Conservation (phyloP, 495 filamentous ascomycete genomes). For the Lichina pygmaea region DNA sequence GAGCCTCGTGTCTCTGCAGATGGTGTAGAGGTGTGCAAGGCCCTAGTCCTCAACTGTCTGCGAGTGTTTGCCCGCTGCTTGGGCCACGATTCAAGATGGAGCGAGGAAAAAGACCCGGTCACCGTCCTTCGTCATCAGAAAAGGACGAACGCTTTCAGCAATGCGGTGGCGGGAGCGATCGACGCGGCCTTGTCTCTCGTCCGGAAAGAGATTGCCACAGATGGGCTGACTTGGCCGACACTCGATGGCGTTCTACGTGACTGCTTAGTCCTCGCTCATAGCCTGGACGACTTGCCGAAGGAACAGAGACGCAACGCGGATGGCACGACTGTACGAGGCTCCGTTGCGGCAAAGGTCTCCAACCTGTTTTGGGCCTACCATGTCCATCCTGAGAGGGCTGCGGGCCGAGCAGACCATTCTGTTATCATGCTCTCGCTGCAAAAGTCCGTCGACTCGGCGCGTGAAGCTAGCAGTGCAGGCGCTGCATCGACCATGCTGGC, state of each 20-base stretch:
- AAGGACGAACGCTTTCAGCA: slow-evolving; percentile 20
- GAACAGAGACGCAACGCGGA: neutral
- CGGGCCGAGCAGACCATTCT: neutral
- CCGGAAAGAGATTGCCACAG: slow-evolving; percentile 12
- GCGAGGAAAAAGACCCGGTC: slow-evolving; percentile 14
- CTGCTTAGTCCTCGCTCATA: slow-evolving; percentile 21
- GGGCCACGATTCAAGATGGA: slow-evolving; percentile 19
- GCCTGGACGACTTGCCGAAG: slow-evolving; percentile 13
- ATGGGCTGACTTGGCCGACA: slow-evolving; percentile 15
- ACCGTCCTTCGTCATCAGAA: slow-evolving; percentile 25
- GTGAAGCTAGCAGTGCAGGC: slow-evolving; percentile 14
- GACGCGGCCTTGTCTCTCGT: slow-evolving; percentile 27
- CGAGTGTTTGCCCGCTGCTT: slow-evolving; percentile 26
- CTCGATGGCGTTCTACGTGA: slow-evolving; percentile 28
- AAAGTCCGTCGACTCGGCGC: slow-evolving; percentile 20
- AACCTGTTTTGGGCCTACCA: slow-evolving; percentile 53
- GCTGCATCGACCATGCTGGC: slow-evolving; percentile 20
- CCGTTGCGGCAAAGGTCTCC: slow-evolving; percentile 28
- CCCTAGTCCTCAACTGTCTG: slow-evolving; percentile 22
- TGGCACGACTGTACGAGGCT: slow-evolving; percentile 5
- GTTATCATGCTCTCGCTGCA: slow-evolving; percentile 18
- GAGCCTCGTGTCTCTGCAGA: neutral
- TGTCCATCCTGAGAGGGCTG: slow-evolving; percentile 18
- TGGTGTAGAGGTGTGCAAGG: slow-evolving; percentile 11
- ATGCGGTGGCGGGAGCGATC: slow-evolving; percentile 18